phyloP scores from a whole-genome alignment of 2,329 filamentous ascomycete species.

The Penicillium sp. region DNA sequence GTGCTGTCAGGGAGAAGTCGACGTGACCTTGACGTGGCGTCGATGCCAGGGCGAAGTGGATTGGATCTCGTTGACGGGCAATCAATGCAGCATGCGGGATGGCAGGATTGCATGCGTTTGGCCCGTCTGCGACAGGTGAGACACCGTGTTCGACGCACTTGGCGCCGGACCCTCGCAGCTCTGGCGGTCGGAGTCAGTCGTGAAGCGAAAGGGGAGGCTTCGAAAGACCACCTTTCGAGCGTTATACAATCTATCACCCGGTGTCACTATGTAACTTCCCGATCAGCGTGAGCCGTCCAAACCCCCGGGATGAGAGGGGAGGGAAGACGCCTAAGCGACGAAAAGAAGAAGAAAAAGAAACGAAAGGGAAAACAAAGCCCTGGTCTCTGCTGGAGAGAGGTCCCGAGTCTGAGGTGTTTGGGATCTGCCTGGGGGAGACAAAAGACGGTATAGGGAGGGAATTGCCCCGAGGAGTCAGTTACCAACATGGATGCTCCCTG shows the following conservation, averaged over 20 bases:
- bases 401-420: constrained; percentile 26
- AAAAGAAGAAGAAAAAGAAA: not conserved
- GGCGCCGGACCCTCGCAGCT: constrained; percentile 27
- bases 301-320: constrained; percentile 5
- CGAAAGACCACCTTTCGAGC: constrained; percentile 8
- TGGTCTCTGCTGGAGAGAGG: constrained; percentile 7
- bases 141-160: constrained; percentile 26
- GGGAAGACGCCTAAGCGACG: not conserved
- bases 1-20: constrained; percentile 19
- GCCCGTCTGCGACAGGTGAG: constrained; percentile 25
- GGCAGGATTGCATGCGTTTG: constrained; percentile 33
- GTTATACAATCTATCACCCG: constrained; percentile 29
- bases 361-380: constrained; percentile 1
- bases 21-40: constrained; percentile 26
- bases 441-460: constrained; percentile 1
- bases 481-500: constrained; percentile 23
- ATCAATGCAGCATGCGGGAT: constrained; percentile 31
- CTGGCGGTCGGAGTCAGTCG: constrained; percentile 22
- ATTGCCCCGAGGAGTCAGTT: constrained; percentile 4
- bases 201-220: constrained; percentile 20
- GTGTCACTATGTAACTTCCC: constrained; percentile 31
- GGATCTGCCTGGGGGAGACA: constrained; percentile 16
- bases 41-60: constrained; percentile 19
- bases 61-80: constrained; percentile 23
- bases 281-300: constrained; percentile 16